Base-by-base conservation (phyloP, 2,329 filamentous ascomycete genomes). In the Dactylellina haptotyla region DNA sequence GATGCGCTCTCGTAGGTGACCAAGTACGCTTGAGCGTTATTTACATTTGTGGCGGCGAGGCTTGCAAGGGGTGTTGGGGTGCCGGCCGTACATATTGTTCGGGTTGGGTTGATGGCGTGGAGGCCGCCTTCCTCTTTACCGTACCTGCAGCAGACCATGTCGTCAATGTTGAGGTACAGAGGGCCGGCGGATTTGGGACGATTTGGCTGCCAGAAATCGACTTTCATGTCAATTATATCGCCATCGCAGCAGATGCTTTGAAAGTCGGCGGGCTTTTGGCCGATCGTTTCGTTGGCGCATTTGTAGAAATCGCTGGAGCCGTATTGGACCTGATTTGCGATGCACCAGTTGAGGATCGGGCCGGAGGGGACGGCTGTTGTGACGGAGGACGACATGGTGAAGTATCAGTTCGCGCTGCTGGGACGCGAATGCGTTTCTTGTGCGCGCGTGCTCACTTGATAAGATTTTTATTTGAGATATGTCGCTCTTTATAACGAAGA, bases 301-400 rank as follows among this genome's bases (percentile, higher is more conserved):
- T 57, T 34, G 37, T 43, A 43, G 53, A 34, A 16, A 3, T 43
- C 37, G 14, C 12, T 26, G 34, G 14, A 34, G 18, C 20, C 53
- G 53, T 57, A 57, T 57, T 57, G 53, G 34, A 57, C 30, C 30
- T 57, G 53, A 6, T 41, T 16, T 41, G 53, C 53, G 37, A 57
- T 10, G 18, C 53, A 57, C 53, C 53, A 57, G 23, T 57, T 26
- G 14, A 28, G 28, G 1, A 57, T 57, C 3, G 23, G 14, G 18
- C 34, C 53, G 20, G 9, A n/a, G 4, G 53, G 53, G 14, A 57
- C 34, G 53, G 30, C 34, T 1, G 53, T 57, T 18, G 53, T 57
- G 34, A 57, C 8, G 16, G 53, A 57, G 20, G 53, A 57, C 12
- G 53, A 14, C 53, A 57, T 43, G n/a, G n/a, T n/a, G n/a, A n/a